Evolutionary conservation across 192 early-diverging fungal species (phyloP).

Genomic region (Coemansia sp.): DNA sequence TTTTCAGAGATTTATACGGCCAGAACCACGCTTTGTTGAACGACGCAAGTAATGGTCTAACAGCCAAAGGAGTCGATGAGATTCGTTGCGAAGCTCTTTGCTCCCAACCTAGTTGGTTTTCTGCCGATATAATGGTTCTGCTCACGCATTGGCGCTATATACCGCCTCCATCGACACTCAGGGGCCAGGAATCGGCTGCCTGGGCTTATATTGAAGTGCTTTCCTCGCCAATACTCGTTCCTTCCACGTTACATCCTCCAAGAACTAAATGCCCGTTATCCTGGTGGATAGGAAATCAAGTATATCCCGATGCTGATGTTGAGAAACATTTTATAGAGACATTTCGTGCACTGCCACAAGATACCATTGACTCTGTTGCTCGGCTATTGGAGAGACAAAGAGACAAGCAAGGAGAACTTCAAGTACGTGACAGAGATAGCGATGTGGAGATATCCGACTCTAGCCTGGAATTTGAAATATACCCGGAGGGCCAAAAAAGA

Average conservation of each 20-base stretch:
- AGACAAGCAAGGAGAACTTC: background rate
- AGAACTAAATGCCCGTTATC: slow-evolving; percentile 14
- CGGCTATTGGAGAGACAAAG: slow-evolving; percentile 13
- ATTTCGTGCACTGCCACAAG: slow-evolving; percentile 13
- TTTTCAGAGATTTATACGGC: slow-evolving; percentile 13
- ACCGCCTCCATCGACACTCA: slow-evolving; percentile 3
- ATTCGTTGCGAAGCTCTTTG: slow-evolving; percentile 23
- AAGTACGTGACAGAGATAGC: background rate
- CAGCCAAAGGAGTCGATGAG: background rate
- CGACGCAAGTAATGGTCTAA: background rate
- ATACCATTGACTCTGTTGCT: background rate
- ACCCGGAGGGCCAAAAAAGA: background rate
- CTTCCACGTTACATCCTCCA: slow-evolving; percentile 3
- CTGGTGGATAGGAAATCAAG: slow-evolving; percentile 34
- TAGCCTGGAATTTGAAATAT: background rate
- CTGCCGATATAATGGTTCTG: slow-evolving; percentile 9
- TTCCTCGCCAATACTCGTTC: slow-evolving; percentile 26
- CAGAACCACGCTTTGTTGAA: background rate
- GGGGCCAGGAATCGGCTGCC: slow-evolving; percentile 8
- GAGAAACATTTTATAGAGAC: slow-evolving; percentile 13
- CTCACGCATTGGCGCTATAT: slow-evolving; percentile 43
- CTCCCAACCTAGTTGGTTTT: slow-evolving; percentile 28
- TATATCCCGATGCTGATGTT: slow-evolving; percentile 22
- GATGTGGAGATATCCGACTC: background rate
- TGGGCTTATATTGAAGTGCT: slow-evolving; percentile 33